phyloP scores from a whole-genome alignment of 1,284 basidiomycete species.

The Phlebopus sp. region DNA sequence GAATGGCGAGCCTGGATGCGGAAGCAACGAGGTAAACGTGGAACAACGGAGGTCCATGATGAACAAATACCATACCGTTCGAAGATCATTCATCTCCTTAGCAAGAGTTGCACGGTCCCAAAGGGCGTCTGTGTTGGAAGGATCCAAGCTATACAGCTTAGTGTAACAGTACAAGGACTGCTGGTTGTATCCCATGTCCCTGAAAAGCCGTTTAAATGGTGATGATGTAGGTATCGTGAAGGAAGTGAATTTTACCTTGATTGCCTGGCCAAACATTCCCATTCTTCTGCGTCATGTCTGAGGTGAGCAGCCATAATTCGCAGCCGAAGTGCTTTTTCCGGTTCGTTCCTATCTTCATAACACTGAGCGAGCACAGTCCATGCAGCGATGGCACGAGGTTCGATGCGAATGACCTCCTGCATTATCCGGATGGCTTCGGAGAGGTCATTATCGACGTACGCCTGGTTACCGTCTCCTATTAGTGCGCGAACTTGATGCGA shows the following conservation, averaged over 20 bases:
- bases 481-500: conserved; percentile 81
- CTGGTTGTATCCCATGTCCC: conserved; percentile 69
- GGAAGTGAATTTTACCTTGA: conserved; percentile 51
- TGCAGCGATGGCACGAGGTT: conserved; percentile 79
- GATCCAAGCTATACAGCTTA: conserved; percentile 80
- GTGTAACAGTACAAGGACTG: conserved; percentile 92
- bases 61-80: conserved; percentile 46
- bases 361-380: conserved; percentile 88
- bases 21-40: background rate
- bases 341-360: conserved; percentile 67
- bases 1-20: conserved; percentile 65
- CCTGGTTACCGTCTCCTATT: conserved; percentile 86
- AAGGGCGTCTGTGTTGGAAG: conserved; percentile 78
- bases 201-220: conserved; percentile 27
- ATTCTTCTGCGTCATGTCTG: conserved; percentile 80
- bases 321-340: conserved; percentile 76
- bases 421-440: conserved; percentile 75
- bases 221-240: background rate
- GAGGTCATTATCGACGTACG: conserved; percentile 74
- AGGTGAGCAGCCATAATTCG: conserved; percentile 91
- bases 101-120: conserved; percentile 90
- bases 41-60: background rate
- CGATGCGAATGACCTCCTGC: conserved; percentile 91
- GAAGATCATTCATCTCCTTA: conserved; percentile 69
- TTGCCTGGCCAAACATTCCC: conserved; percentile 77